Percentiles rank a stretch among this genome's conserved stretches.
Conservation (phyloP, 2,329 filamentous ascomycete genomes). For the Periconia digitata region DNA sequence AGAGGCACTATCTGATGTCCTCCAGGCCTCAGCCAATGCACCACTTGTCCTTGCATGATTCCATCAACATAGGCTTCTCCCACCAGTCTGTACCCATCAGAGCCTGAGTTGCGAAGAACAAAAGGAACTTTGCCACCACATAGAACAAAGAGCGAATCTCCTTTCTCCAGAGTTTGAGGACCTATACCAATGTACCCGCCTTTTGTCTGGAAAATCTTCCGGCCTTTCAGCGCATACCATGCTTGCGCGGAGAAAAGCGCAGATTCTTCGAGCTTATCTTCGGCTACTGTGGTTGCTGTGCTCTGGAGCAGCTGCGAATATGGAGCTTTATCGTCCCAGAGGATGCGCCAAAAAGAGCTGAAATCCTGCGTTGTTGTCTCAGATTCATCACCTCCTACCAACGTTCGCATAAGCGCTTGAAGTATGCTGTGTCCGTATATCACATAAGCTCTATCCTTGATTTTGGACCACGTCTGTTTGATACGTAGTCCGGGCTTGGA, state of each 20-base stretch:
- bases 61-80: constrained; percentile 1
- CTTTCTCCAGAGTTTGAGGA: neutral
- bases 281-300: neutral
- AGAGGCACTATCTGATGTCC: neutral
- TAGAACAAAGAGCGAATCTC: neutral
- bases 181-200: neutral
- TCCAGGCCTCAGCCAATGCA: neutral
- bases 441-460: neutral
- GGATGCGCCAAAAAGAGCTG: neutral
- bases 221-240: neutral
- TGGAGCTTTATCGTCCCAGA: neutral
- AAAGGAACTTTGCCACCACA: neutral
- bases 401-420: neutral
- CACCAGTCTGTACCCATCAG: neutral
- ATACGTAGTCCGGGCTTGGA: neutral
- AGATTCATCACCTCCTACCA: neutral
- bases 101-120: neutral
- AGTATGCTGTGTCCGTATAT: neutral
- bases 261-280: neutral
- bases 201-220: neutral
- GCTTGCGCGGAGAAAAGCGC: neutral
- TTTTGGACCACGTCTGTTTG: neutral
- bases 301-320: neutral
- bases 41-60: neutral
- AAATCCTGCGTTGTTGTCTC: neutral